Conservation (phyloP, 371 early-diverging fungal species). For the Gilbertella persicaria region DNA sequence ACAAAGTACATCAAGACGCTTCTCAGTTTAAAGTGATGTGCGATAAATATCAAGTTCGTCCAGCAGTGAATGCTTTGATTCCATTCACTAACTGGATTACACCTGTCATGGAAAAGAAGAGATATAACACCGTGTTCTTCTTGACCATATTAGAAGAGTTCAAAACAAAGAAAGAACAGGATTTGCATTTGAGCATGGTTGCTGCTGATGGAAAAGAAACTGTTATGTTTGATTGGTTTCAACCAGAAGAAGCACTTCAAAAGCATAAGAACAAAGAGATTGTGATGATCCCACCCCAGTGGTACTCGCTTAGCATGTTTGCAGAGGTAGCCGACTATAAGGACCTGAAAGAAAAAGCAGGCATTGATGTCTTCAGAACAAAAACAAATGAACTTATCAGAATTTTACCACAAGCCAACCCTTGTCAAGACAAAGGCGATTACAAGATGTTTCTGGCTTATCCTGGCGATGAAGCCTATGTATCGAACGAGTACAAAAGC, state of each 20-base stretch:
- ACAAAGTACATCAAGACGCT: constrained; percentile 53
- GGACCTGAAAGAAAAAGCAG: constrained; percentile 34
- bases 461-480: constrained; percentile 43
- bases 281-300: constrained; percentile 68
- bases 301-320: constrained; percentile 56
- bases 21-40: constrained; percentile 59
- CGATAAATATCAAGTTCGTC: constrained; percentile 37
- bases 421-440: constrained; percentile 12
- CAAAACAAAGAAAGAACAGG: constrained; percentile 20
- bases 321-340: constrained; percentile 23
- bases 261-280: constrained; percentile 26
- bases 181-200: constrained; percentile 11
- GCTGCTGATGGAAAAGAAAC: constrained; percentile 70
- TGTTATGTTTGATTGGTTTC: constrained; percentile 65
- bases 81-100: constrained; percentile 83
- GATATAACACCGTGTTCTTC: constrained; percentile 81
- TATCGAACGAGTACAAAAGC: constrained; percentile 14
- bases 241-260: constrained; percentile 59
- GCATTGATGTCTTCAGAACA: constrained; percentile 35
- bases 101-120: constrained; percentile 61
- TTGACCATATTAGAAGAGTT: constrained; percentile 51
- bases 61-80: constrained; percentile 46
- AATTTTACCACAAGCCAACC: constrained; percentile 52
- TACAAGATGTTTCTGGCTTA: constrained; percentile 34
- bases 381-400: constrained; percentile 21